Base-by-base conservation (phyloP, 352 stramenopile genomes). In the Pythium insidiosum region DNA sequence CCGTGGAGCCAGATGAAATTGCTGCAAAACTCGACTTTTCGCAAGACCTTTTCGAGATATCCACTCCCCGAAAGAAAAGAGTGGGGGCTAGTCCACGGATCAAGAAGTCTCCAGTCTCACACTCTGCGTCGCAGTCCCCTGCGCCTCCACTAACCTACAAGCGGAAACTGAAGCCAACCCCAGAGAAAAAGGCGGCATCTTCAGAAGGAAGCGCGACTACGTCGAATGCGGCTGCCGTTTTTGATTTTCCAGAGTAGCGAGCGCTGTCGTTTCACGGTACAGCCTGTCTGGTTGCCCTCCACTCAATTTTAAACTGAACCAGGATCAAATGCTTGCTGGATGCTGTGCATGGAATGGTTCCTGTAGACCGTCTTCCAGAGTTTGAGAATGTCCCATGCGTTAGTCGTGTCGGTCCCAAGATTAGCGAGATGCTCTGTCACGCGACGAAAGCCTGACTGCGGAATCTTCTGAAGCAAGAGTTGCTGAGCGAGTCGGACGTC, bases 361-460 rank as follows among this genome's bases (percentile, higher is more conserved):
- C 74, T 63, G 40, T 83, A 77, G 2, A 87, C 65, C 1, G 65
- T 56, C 6, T 65, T 66, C 74, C 74, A 87, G 22, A 73, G 61
- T 37, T 83, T 79, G 25, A 81, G 48, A 12, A 79, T 37, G 5
- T 58, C 52, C 71, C 71, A 84, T 5, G 58, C 36, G 31, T 76
- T 59, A 3, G 40, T 36, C n/a, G 28, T 7, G 2, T 25, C 23
- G 9, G 21, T 10, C 4, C 38, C 34, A 4, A 62, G 38, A 21
- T 62, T 62, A 4, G 48, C 21, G 6, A 85, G 13, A 92, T 53
- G 25, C 76, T 89, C 18, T 64, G 73, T 39, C 10, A 61, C 53
- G 1, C 47, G 41, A 18, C 24, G 20, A 20, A 61, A 61, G 3
- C 53, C 53, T 6, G 53, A 56, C 6, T 37, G 30, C 4, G 43